Percentiles rank a stretch among this genome's conserved stretches.
Evolutionary conservation across 352 stramenopile genomes (phyloP).

Genomic region (Globisporangium nunn): DNA sequence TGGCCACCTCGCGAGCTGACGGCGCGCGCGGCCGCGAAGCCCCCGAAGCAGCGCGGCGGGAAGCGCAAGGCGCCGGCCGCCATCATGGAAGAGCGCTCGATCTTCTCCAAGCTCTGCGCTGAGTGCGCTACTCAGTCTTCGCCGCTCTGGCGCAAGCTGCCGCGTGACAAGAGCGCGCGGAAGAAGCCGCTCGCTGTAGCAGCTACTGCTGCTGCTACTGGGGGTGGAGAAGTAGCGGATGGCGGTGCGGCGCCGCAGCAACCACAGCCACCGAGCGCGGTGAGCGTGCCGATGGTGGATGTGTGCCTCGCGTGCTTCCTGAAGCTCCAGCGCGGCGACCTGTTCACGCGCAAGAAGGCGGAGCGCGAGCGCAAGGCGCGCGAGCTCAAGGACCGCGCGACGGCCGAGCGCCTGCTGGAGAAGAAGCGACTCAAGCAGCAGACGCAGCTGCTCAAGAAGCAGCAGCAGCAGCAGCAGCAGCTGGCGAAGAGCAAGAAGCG

Average conservation of each 20-base stretch:
- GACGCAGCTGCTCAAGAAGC: constrained; percentile 48
- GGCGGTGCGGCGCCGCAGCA: neutral
- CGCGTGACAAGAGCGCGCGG: constrained; percentile 1
- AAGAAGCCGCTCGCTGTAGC: neutral
- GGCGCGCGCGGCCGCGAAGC: constrained; percentile 43
- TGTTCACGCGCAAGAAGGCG: constrained; percentile 50
- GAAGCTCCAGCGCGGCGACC: constrained; percentile 53
- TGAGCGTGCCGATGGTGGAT: constrained; percentile 24
- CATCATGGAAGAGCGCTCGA: constrained; percentile 34
- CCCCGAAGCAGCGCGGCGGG: constrained; percentile 28
- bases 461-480: constrained; percentile 48
- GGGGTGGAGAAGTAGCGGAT: neutral
- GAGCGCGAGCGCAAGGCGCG: constrained; percentile 31
- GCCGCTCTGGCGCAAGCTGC: constrained; percentile 46
- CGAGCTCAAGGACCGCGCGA: constrained; percentile 20
- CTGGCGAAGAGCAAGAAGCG: constrained; percentile 37
- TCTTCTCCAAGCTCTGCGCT: constrained; percentile 23
- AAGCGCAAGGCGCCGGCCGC: constrained; percentile 59
- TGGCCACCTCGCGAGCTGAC: constrained; percentile 77
- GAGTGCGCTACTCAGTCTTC: constrained; percentile 58
- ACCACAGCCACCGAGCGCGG: neutral
- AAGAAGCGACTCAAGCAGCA: constrained; percentile 46
- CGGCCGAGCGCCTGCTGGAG: constrained; percentile 14
- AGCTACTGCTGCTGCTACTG: neutral
- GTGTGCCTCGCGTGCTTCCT: constrained; percentile 67